Evolutionary conservation across 2,329 filamentous ascomycete species (phyloP), one percentile per base, ranked within the genome.

Genomic region (Pseudogymnoascus sp.): DNA sequence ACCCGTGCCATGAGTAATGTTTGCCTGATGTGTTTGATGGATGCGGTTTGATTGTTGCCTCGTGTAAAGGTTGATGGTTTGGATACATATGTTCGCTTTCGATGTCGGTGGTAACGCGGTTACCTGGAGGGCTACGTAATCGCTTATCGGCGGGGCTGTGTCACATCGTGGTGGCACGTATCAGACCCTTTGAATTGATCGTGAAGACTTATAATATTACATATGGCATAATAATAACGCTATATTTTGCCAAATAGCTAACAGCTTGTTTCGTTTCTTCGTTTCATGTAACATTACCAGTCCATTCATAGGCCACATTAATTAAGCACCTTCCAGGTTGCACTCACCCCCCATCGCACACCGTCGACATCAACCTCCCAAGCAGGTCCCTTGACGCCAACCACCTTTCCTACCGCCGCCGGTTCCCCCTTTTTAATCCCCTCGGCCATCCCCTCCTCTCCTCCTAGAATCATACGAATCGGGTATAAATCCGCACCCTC

Each of bases 1-100:
- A 70, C 68, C 68, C 77, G 73, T 62, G 77, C 78, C 77, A 79
- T 79, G 28, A 30, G 57, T 58, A 58, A 58, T 37, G 33, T 37
- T 58, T 58, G 33, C 37, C 33, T 58, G 33, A 4, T 25, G 18
- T 22, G 8, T 30, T 58, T 58, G 33, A 41, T 16, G 57, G 57
- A 41, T 41, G 57, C 5, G 6, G 12, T 11, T 39, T 37, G 39
- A 25, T 41, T 22, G 6, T 41, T 58, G 35, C 33, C 33, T 37
- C 8, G 14, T 41, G 8, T 25, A 35, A 35, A 33, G 47, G 47
- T 33, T 54, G 28, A 35, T 54, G 47, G 47, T 54, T 11, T 54
- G 47, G 47, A 54, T 54, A 54, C 47, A 54, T 54, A 54, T 54
- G 47, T 28, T 54, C n/a, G 47, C 8, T 36, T 39, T 39, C 33